Conservation (phyloP, 805 yeast species). For the Millerozyma acaciae region DNA sequence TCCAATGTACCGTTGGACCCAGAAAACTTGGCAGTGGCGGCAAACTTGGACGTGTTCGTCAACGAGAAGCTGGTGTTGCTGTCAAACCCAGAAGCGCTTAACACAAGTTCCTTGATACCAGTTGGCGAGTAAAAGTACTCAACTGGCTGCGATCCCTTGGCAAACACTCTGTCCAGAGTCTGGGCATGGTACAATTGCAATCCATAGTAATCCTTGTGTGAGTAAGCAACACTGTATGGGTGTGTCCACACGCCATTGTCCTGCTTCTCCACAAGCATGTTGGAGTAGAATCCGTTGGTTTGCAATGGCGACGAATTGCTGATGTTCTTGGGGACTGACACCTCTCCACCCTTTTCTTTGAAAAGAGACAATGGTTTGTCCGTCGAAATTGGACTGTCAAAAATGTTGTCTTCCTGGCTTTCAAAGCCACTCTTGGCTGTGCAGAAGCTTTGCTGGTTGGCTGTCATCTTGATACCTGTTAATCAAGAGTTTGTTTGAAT, state of each 20-base stretch:
- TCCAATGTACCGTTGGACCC: conserved; percentile 3
- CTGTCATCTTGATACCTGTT: no score
- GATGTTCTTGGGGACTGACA: conserved; percentile 9
- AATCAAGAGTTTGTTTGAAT: background rate
- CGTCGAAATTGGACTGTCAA: conserved; percentile 14
- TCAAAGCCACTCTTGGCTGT: conserved; percentile 1
- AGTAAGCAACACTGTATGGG: conserved; percentile 13
- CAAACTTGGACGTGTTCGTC: conserved; percentile 10
- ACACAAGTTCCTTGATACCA: conserved; percentile 12
- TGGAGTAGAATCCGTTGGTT: conserved; percentile 15
- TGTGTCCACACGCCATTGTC: conserved; percentile 13
- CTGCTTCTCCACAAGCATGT: conserved; percentile 11
- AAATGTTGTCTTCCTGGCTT: no score
- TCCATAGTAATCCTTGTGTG: conserved; percentile 7
- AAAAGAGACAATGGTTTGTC: conserved; percentile 11
- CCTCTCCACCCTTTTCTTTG: conserved; percentile 12
- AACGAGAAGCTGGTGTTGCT: conserved; percentile 4
- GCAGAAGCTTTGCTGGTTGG: background rate
- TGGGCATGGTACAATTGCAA: conserved; percentile 11
- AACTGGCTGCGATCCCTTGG: conserved; percentile 10
- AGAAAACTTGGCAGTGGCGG: conserved; percentile 11
- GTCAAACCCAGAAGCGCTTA: conserved; percentile 5
- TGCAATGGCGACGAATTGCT: conserved; percentile 11
- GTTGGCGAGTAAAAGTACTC: conserved; percentile 14
- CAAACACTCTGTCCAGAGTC: conserved; percentile 11